Evolutionary conservation across 2,329 filamentous ascomycete species (phyloP), one percentile per base, ranked within the genome.

Genomic region (Emmonsiellopsis sp.): DNA sequence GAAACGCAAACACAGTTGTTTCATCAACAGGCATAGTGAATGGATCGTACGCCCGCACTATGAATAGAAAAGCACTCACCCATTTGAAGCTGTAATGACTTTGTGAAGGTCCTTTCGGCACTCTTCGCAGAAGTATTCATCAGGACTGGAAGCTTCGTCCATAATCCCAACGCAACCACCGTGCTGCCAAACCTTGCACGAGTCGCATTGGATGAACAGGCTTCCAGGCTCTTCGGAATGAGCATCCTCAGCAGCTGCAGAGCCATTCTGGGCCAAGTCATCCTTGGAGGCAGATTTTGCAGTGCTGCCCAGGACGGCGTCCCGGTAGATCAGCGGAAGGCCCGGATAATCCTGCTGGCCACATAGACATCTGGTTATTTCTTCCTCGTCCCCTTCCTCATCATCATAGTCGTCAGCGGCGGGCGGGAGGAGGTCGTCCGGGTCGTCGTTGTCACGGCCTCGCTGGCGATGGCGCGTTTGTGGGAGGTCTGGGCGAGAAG

Each of bases 111-210:
- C 90, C 67, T 90, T 90, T 60, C 87, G 85, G 73, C 93, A 98
- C 69, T 89, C 82, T 73, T 98, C 93, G 73, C 93, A 98, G 67
- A 93, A 98, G 74, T 98, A 98, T 70, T 97, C 91, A 52, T 97
- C 92, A 8, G 93, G 93, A 60, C 88, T 92, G 68, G 87, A 85
- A 61, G 88, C 86, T 71, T 95, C 92, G 61, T 93, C 93, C 75
- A 95, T 90, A 65, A 98, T 95, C 56, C 93, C 92, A 55, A 98
- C 92, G 66, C 93, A 98, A 56, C 91, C 92, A 63, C 93, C 93
- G 68, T 98, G 93, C 70, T 98, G 93, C 93, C 92, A 98, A 58
- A 97, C 93, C 68, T 95, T 94, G 77, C 93, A 98, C 59, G 88
- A 79, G 72, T 97, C 93, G 79, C 93, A 98, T 75, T 97, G 92